These are phyloP conservation scores for Naganishia kalamii DNA, from an alignment of 768 basidiomycete genomes.

Conservation along the genomic window DNA sequence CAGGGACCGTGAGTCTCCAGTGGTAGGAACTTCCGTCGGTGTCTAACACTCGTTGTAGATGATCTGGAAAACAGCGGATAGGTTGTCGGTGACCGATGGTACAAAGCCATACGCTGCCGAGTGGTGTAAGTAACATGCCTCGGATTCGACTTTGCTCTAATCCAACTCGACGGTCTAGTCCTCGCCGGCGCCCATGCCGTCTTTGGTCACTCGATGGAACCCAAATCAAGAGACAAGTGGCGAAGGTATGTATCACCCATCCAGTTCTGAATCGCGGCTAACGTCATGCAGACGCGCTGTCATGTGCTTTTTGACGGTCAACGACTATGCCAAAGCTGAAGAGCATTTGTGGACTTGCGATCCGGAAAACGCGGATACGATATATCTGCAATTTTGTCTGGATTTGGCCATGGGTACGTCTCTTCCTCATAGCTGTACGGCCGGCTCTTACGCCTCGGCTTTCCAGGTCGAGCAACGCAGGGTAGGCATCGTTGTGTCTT, in stretches of 20 bases:
- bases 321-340: slow-evolving; percentile 11
- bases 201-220: background rate
- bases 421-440: no score
- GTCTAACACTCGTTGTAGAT: background rate
- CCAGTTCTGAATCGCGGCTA: background rate
- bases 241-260: slow-evolving; percentile 4
- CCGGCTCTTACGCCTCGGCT: background rate
- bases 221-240: background rate
- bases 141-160: no score
- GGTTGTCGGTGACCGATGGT: background rate
- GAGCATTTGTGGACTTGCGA: slow-evolving; percentile 1
- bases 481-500: background rate
- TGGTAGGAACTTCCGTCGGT: no score
- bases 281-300: background rate
- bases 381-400: background rate
- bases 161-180: background rate
- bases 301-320: background rate
- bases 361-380: background rate
- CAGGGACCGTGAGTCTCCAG: background rate
- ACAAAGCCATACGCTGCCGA: slow-evolving; percentile 6
- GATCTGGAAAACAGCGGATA: slow-evolving; percentile 9
- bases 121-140: background rate
- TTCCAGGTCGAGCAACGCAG: background rate
- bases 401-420: background rate
- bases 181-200: background rate